Evolutionary conservation across 345 rosid species (phyloP), one percentile per base, ranked within the genome.

Genomic region (Acer negundo): DNA sequence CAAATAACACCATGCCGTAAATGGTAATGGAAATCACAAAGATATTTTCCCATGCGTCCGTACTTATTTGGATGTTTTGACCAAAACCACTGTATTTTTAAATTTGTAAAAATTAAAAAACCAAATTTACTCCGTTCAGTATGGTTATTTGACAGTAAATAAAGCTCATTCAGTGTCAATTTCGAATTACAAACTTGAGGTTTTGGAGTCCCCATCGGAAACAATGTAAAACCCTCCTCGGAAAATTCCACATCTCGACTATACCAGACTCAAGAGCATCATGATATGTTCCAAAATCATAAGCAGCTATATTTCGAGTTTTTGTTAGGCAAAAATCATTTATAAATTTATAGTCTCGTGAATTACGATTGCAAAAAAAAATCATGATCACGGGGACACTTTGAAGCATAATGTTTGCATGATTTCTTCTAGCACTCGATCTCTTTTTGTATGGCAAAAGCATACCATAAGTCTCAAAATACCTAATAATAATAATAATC

Each of bases 41-140:
- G 49, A 22, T 2, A 70, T 47, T 65, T 65, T 75, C 78, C 35
- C 11, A 42, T 53, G 42, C n/a, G 59, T 73, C 12, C 42, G 59
- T 24, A 24, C 77, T 74, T 17, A 35, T 1, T 0, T 17, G 58
- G 22, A 69, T 38, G 8, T 40, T 28, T 47, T 69, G 73, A 69
- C 73, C 73, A 24, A 69, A 64, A 26, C 17, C 62, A 62, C 76
- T 74, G 59, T 8, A 42, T 35, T 35, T 35, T 35, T 35, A 35
- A 35, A 35, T 35, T 35, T 4, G 38, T 35, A 35, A 35, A 4
- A 4, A 35, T 35, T 35, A 35, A n/a, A n/a, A n/a, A n/a, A n/a
- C n/a, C n/a, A n/a, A n/a, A n/a, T n/a, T n/a, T n/a, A n/a, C n/a
- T n/a, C n/a, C n/a, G n/a, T n/a, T n/a, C n/a, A n/a, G 38, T 35